Evolutionary conservation across 2,329 filamentous ascomycete genomes (phyloP).

Genomic region (Fusarium caatingaense): DNA sequence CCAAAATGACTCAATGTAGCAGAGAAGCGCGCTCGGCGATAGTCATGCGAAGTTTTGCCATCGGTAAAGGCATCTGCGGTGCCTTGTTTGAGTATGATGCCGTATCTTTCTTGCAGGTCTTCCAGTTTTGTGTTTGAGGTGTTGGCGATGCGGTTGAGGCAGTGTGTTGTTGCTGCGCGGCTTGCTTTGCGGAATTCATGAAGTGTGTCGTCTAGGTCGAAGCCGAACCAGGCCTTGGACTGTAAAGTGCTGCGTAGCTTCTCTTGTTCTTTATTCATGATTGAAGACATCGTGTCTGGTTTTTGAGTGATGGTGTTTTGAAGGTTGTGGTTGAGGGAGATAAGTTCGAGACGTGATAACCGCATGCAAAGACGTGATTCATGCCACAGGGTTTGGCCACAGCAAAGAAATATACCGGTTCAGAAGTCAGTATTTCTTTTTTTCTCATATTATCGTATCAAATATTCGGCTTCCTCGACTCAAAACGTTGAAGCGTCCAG

Average conservation of each 20-base stretch:
- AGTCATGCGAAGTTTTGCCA: slow-evolving; percentile 57
- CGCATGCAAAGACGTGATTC: neutral
- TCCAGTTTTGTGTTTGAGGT: slow-evolving; percentile 3
- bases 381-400: neutral
- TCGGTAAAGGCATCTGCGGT: slow-evolving; percentile 57
- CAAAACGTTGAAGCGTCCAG: too few species aligned
- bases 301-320: neutral
- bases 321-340: neutral
- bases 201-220: slow-evolving; percentile 62
- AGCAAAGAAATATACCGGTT: too few species aligned
- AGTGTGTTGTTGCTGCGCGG: slow-evolving; percentile 47
- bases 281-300: neutral
- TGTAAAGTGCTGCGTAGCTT: neutral
- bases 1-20: slow-evolving; percentile 48
- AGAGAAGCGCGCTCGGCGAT: slow-evolving; percentile 55
- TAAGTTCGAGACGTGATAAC: neutral
- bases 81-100: slow-evolving; percentile 48
- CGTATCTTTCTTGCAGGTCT: slow-evolving; percentile 46
- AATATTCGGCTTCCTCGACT: too few species aligned
- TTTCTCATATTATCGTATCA: too few species aligned
- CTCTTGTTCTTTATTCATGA: accelerated
- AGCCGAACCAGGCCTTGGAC: slow-evolving; percentile 54
- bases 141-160: slow-evolving; percentile 48
- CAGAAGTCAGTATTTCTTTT: neutral
- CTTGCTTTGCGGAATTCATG: slow-evolving; percentile 59